phyloP scores from a whole-genome alignment of 352 stramenopile species.

The Phytophthora tubulina region DNA sequence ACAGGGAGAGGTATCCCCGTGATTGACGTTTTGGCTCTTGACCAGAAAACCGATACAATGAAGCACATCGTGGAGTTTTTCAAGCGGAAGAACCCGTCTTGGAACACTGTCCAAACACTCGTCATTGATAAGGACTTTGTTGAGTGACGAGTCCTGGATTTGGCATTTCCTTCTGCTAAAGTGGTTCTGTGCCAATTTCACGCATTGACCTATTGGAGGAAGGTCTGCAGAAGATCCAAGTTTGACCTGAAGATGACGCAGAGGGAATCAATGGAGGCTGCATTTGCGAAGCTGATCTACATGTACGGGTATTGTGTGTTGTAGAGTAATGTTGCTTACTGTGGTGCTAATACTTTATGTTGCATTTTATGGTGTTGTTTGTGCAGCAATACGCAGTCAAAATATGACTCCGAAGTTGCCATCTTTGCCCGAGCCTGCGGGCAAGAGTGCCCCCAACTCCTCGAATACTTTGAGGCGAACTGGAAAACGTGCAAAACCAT shows the following conservation, averaged over 20 bases:
- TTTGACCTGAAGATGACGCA: slow-evolving; percentile 5
- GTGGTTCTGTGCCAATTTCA: too few relatives aligned
- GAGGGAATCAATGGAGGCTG: background rate
- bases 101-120: too few relatives aligned
- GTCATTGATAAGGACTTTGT: too few relatives aligned
- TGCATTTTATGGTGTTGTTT: background rate
- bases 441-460: background rate
- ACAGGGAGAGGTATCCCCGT: slow-evolving; percentile 31
- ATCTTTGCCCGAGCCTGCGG: too few relatives aligned
- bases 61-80: slow-evolving; percentile 19
- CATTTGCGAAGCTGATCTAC: slow-evolving; percentile 16
- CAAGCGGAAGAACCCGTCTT: too few relatives aligned
- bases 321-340: background rate
- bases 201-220: too few relatives aligned
- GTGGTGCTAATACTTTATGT: too few relatives aligned
- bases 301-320: background rate
- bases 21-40: slow-evolving; percentile 29
- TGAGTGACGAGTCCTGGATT: too few relatives aligned
- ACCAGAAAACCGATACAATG: slow-evolving; percentile 28
- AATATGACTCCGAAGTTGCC: slow-evolving; percentile 7
- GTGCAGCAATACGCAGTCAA: slow-evolving; percentile 4
- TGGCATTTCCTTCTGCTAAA: too few relatives aligned
- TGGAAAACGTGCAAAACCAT: slow-evolving; percentile 15
- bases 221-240: too few relatives aligned
- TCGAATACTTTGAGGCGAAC: slow-evolving; percentile 15